Conservation (phyloP, 2,329 filamentous ascomycete genomes). For the Teratosphaeria destructans region DNA sequence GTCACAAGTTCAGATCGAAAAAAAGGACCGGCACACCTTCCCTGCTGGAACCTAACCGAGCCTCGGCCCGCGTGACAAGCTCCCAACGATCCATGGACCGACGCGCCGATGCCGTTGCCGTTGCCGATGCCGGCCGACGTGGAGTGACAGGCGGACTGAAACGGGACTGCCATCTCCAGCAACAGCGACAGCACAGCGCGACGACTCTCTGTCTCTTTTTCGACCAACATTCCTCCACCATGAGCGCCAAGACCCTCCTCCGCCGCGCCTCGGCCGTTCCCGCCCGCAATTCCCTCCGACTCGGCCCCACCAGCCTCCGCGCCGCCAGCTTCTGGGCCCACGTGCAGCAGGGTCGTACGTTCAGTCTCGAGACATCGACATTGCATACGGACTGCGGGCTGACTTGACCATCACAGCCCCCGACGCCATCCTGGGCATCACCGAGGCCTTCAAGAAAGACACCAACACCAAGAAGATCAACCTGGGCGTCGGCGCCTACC, state of each 20-base stretch:
- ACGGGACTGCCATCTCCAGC: background rate
- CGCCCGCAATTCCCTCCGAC: constrained; percentile 25
- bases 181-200: background rate
- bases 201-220: background rate
- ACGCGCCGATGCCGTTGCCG: too few species aligned
- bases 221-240: constrained; percentile 6
- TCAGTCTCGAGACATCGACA: too few species aligned
- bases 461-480: constrained; percentile 88
- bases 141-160: background rate
- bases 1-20: background rate
- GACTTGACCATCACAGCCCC: constrained; percentile 73
- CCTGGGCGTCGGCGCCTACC: constrained; percentile 95
- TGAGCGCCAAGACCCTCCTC: constrained; percentile 22
- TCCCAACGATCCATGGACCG: too few species aligned
- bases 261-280: constrained; percentile 20
- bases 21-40: background rate
- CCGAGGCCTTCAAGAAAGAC: constrained; percentile 98
- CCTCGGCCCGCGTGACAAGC: background rate
- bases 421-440: constrained; percentile 71
- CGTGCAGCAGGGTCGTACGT: background rate
- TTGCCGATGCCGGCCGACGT: background rate
- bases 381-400: background rate
- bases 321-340: constrained; percentile 65
- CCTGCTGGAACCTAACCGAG: background rate
- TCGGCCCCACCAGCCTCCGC: constrained; percentile 70